Base-by-base conservation (phyloP, 805 yeast species). In the Kazachstania psychrophila region DNA sequence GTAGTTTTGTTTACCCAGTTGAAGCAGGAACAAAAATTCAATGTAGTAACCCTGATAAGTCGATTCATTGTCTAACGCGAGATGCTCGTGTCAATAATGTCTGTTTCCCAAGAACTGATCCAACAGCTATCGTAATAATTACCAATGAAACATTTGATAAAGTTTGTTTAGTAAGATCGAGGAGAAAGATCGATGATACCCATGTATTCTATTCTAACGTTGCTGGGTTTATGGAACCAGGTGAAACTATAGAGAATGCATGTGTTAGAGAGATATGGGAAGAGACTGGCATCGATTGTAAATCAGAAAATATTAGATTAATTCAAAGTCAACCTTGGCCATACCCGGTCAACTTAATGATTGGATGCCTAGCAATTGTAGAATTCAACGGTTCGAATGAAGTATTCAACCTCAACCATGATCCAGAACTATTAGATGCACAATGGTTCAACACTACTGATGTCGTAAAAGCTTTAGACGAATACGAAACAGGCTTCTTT, bases 161-260 rank as follows among this genome's bases (percentile, higher is more conserved):
- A 54, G 65, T 85, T 12, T 69, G 89, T 23, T 63, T 89, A 12
- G 94, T 88, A 2, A 70, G 83, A 36, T 74, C 76, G 42, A 75
- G 70, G 46, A 65, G 95, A 38, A 73, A 51, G 74, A 76, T 5
- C 51, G 64, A 39, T 56, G 62, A 34, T 8, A 18, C 41, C 40
- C 26, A 59, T 51, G 13, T 32, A 16, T 73, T 85, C 77, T 89
- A 79, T 60, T 72, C 89, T 13, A 80, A 94, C 52, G 74, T 94
- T 36, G 95, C 97, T 4, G 98, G 97, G 4, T 92, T 92, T 59
- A 77, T 89, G 75, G 98, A 89, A 58, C 95, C 96, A 1, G 81
- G 88, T 20, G 98, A 89, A 62, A 76, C 94, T 2, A 76, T 89
- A 15, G 97, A 89, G 59, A 79, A 75, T 32, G 92, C 95, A 10